Evolutionary conservation across 352 stramenopile genomes (phyloP).

Genomic region (Globisporangium uncinulatum): DNA sequence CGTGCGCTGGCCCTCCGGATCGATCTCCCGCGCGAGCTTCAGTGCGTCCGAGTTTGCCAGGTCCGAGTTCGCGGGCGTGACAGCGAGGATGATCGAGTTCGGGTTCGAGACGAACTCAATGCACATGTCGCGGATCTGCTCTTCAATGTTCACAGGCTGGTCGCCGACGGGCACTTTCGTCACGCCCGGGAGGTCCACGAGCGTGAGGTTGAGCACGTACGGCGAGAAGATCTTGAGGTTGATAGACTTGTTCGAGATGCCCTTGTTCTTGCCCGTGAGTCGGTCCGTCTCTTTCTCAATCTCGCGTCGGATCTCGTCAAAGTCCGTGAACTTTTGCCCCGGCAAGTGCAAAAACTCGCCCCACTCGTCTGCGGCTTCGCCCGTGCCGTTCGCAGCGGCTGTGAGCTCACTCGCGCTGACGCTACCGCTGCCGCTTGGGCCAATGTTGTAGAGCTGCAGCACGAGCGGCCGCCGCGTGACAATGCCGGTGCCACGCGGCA

Average conservation of each 20-base stretch:
- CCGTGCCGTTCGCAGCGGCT: constrained; percentile 14
- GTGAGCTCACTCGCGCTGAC: constrained; percentile 15
- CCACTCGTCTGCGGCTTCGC: constrained; percentile 86
- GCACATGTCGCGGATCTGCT: constrained; percentile 99
- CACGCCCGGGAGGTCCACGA: constrained; percentile 99
- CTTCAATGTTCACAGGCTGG: constrained; percentile 99
- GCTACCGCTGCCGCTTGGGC: constrained; percentile 3
- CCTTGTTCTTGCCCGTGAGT: constrained; percentile 95
- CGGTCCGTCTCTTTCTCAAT: constrained; percentile 98
- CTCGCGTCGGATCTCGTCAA: constrained; percentile 95
- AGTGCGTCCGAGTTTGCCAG: constrained; percentile 98
- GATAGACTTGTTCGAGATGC: constrained; percentile 98
- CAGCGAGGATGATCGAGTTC: constrained; percentile 98
- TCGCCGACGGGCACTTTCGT: constrained; percentile 98
- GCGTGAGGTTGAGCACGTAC: constrained; percentile 97
- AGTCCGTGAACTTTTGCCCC: constrained; percentile 95
- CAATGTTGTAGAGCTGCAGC: constrained; percentile 97
- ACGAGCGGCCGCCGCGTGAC: constrained; percentile 97
- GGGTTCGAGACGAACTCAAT: constrained; percentile 98
- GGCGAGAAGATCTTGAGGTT: constrained; percentile 99
- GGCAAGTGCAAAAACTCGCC: constrained; percentile 98
- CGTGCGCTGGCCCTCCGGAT: constrained; percentile 92
- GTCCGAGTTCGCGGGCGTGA: constrained; percentile 98
- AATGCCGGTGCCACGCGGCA: constrained; percentile 97
- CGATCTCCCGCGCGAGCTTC: constrained; percentile 94